Base-by-base conservation (phyloP, 2,329 filamentous ascomycete species). In the Penicillium sp. region DNA sequence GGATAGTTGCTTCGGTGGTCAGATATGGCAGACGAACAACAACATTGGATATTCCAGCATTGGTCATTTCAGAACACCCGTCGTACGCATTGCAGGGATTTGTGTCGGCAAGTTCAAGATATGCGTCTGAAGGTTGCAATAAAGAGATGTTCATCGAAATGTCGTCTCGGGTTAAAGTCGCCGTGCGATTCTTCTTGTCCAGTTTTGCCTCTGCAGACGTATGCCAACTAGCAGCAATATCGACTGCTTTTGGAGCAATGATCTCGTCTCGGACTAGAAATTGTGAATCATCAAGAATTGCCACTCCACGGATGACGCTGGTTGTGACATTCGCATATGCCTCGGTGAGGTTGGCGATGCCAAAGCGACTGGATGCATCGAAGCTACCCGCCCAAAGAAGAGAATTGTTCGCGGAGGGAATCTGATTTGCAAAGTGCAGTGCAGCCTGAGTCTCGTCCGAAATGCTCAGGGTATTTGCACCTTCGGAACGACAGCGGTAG, bases 341-440 rank as follows among this genome's bases (percentile, higher is more conserved):
- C 13, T 56, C 43, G n/a, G 54, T 50, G 5, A 56, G 44, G n/a
- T 56, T 56, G 4, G 54, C 54, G 19, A 56, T n/a, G 2, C 54
- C 54, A 56, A 56, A 56, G 6, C 54, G 46, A 27, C 54, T 56
- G 14, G 54, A 56, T 6, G 7, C 5, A 14, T 56, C 54, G 22
- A 56, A 56, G 9, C 54, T 56, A 4, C 54, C 54, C 7, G 19
- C 54, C 46, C 54, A 50, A 6, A 22, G 44, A 2, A 56, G 18
- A 18, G 54, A 56, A 14, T 56, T 56, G 33, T 56, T 56, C 5
- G 54, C 24, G 6, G 54, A 56, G 9, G 54, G 46, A 44, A 50
- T 56, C 27, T 56, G 54, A 27, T 50, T 56, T 24, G 54, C 54
- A 24, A 56, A 56, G 13, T 56, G 46, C 13, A 56, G 27, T 22